Evolutionary conservation across 2,329 filamentous ascomycete species (phyloP).

Genomic region (Fusarium chuoi): DNA sequence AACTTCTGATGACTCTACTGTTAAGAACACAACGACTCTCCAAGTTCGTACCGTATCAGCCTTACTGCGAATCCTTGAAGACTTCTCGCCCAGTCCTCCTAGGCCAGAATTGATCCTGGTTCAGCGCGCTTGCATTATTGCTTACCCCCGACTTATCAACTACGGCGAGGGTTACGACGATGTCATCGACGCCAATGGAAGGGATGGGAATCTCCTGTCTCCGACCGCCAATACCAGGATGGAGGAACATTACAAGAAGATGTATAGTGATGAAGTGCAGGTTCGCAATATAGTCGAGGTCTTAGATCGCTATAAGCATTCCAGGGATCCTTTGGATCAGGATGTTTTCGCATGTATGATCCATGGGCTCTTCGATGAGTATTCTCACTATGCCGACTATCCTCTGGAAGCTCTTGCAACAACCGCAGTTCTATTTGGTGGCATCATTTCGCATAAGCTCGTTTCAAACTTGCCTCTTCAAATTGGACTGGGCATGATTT

Average conservation of each 20-base stretch:
- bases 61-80: conserved; percentile 81
- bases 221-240: conserved; percentile 86
- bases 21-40: conserved; percentile 76
- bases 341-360: conserved; percentile 99
- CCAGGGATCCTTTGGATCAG: conserved; percentile 84
- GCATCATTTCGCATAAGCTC: conserved; percentile 93
- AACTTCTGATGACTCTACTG: conserved; percentile 66
- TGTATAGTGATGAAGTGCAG: conserved; percentile 93
- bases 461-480: conserved; percentile 91
- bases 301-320: conserved; percentile 88
- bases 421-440: conserved; percentile 95
- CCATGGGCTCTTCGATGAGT: conserved; percentile 96
- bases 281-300: conserved; percentile 87
- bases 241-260: conserved; percentile 97
- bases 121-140: conserved; percentile 88
- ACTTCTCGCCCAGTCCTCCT: conserved; percentile 69
- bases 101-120: conserved; percentile 78
- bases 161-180: conserved; percentile 94
- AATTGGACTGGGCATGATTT: conserved; percentile 94
- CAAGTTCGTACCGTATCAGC: conserved; percentile 87
- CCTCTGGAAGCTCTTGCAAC: conserved; percentile 95
- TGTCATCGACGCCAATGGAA: conserved; percentile 86
- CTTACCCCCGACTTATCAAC: conserved; percentile 94
- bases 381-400: conserved; percentile 93
- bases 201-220: conserved; percentile 82